Conservation (phyloP, 805 yeast genomes). For the Vanderwaltozyma tropicalis region DNA sequence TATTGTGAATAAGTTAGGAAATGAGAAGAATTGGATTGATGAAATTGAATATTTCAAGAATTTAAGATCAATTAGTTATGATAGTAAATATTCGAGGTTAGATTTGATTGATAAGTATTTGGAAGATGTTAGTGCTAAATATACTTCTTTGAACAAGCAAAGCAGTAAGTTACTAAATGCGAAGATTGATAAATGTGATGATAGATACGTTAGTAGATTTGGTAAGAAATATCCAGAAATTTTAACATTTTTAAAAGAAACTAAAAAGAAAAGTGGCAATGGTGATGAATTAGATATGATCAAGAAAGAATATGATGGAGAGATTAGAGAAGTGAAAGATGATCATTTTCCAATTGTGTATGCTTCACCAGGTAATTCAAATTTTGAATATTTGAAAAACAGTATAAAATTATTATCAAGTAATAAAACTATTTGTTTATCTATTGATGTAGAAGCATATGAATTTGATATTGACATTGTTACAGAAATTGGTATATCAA, state of each 20-base stretch:
- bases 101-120: slow-evolving; percentile 7
- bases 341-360: slow-evolving; percentile 18
- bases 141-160: slow-evolving; percentile 3
- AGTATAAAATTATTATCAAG: slow-evolving; percentile 11
- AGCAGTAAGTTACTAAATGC: slow-evolving; percentile 3
- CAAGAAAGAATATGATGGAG: slow-evolving; percentile 7
- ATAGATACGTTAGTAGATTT: neutral
- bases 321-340: slow-evolving; percentile 9
- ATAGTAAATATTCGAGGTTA: neutral
- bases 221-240: neutral
- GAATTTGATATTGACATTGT: slow-evolving; percentile 35
- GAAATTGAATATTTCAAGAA: slow-evolving; percentile 11
- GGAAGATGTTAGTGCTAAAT: slow-evolving; percentile 1
- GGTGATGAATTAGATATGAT: neutral
- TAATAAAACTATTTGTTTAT: slow-evolving; percentile 29
- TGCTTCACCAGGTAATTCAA: slow-evolving; percentile 11
- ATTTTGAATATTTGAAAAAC: slow-evolving; percentile 14
- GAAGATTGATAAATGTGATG: slow-evolving; percentile 2
- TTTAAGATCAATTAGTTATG: slow-evolving; percentile 6
- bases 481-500: slow-evolving; percentile 48
- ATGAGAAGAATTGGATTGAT: slow-evolving; percentile 11
- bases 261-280: slow-evolving; percentile 1
- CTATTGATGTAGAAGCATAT: slow-evolving; percentile 48
- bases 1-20: slow-evolving; percentile 3
- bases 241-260: neutral